Evolutionary conservation across 768 basidiomycete genomes (phyloP), one percentile per base, ranked within the genome.

Genomic region (Tricholomella constricta): DNA sequence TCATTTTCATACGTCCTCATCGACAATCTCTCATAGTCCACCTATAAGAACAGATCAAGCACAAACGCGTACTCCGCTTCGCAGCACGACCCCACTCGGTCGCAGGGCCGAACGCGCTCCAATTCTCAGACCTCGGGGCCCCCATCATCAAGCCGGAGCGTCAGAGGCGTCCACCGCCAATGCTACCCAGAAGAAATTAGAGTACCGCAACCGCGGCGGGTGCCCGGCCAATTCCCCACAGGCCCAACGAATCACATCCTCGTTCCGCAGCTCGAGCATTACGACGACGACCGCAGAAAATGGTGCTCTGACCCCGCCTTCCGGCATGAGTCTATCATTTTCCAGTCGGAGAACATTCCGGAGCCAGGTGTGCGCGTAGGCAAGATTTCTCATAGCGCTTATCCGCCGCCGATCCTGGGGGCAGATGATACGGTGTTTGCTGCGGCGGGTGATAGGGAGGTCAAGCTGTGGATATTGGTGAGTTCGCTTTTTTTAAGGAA

Each of bases 381-480:
- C 2, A 69, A 73, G 40, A 48, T 69, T 20, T 22, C 66, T 6
- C 57, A 59, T 46, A 54, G 51, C 20, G 15, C 20, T 4, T 42
- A 57, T n/a, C 36, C 48, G 1, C 62, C 63, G 8, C 34, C 50
- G 9, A 56, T 69, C 10, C 60, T 58, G 8, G 64, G 62, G 6
- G 52, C 51, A 6, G 44, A 60, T 8, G 69, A 70, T 27, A 35
- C 36, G 22, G 59, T 66, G 37, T 59, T 69, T 25, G 48, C 52
- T 2, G 40, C 25, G 10, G 50, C 40, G 45, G 51, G 45, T 7
- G 63, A 68, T 34, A 58, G 73, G 14, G 63, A 66, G 51, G 58
- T 75, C n/a, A 73, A 66, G 55, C 34, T 78, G 45, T 63, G 65
- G 52, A 53, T 76, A 27, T 54, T 67, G 32, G 78, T 79, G 55